phyloP scores from a whole-genome alignment of 176 grass and related monocot species.

The Otatea glauca region DNA sequence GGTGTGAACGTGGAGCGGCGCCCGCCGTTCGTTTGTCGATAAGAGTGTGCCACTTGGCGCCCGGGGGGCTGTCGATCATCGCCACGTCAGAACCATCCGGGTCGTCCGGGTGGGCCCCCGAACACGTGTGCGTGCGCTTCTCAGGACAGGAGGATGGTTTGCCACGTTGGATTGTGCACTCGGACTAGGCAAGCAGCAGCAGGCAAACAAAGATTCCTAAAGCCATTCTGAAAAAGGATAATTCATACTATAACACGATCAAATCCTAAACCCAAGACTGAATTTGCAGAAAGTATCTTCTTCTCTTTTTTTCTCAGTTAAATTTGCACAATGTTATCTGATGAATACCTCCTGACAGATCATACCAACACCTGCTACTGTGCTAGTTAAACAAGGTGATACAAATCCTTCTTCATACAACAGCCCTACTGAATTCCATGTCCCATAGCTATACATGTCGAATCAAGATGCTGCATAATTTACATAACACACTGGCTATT shows the following conservation, averaged over 20 bases:
- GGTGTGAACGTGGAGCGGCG: constrained; percentile 42
- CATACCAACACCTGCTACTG: neutral
- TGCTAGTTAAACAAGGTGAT: neutral
- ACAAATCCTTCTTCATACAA: constrained; percentile 1
- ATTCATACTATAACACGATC: neutral
- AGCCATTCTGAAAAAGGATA: neutral
- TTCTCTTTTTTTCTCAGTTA: neutral
- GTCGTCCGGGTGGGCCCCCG: constrained; percentile 25
- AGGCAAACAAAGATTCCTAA: neutral
- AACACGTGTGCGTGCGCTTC: constrained; percentile 42
- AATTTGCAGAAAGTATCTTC: neutral
- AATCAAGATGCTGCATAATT: constrained; percentile 16
- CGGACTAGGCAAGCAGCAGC: neutral
- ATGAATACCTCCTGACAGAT: neutral
- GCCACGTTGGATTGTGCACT: neutral
- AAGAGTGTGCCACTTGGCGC: constrained; percentile 51
- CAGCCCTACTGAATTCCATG: neutral
- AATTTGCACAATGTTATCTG: neutral
- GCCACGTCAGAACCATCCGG: constrained; percentile 47
- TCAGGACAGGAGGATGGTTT: constrained; percentile 16
- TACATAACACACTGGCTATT: constrained; percentile 26
- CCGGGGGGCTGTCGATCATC: neutral
- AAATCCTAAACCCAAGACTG: neutral
- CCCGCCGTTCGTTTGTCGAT: constrained; percentile 55
- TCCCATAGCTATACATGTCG: constrained; percentile 9